Evolutionary conservation across 352 stramenopile genomes (phyloP), one percentile per base, ranked within the genome.

Genomic region (Phytophthora citricola): DNA sequence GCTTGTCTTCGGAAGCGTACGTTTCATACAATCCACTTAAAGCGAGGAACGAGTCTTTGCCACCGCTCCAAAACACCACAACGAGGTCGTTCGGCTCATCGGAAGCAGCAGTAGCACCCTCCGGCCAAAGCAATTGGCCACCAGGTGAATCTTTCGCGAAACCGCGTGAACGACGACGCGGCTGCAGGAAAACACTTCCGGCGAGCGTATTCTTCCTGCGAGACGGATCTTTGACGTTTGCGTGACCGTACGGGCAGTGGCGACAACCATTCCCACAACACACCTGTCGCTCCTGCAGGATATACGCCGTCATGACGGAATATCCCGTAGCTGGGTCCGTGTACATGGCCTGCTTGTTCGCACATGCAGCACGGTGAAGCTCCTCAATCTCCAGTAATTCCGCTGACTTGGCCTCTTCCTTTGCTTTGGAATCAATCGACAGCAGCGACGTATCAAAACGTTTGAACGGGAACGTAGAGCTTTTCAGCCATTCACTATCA

Each of bases 231-330:
- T 77, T 76, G 11, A 92, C 84, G 54, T 97, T 97, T 17, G 79
- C 83, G 59, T 97, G 90, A 48, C 85, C 79, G 46, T 91, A 98
- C 0, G 90, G 90, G 74, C 92, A 98, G 62, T 98, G 92, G 7
- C 92, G 81, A 70, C 92, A 98, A 17, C 89, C 85, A 49, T 88
- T 92, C 34, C 92, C 92, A 74, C 92, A 98, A 62, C 92, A 98
- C 43, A 84, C 85, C 45, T 94, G 91, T 49, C 89, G 81, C 31
- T 87, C 71, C 39, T 71, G 63, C 54, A 96, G 79, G 39, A 85
- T 87, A 38, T 93, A 60, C 46, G 85, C 75, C 1, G 92, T 98
- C 75, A 98, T 93, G 2, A 98, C 92, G 2, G 68, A 84, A 65
- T 97, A 97, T 4, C 90, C 90, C 0, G 89, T 95, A 20, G 66